phyloP scores from a whole-genome alignment of 352 stramenopile genomes.

The Pythium coloratum region DNA sequence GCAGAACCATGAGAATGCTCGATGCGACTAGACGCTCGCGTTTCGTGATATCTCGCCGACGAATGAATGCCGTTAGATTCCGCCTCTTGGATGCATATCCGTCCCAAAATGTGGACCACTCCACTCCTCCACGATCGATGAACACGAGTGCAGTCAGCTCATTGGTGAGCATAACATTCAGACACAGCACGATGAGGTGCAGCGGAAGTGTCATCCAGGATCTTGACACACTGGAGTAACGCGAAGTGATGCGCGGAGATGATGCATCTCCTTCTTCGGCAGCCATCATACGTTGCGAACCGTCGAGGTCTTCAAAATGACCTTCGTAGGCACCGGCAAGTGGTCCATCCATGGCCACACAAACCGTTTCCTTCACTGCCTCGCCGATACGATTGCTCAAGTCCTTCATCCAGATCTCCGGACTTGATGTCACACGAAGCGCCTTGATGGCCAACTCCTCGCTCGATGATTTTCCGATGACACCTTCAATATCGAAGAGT shows the following conservation, averaged over 20 bases:
- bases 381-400: conserved; percentile 40
- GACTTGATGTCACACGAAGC: conserved; percentile 41
- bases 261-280: not conserved
- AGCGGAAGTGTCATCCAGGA: conserved; percentile 46
- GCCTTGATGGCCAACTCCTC: conserved; percentile 45
- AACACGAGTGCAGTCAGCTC: conserved; percentile 45
- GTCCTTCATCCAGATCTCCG: conserved; percentile 74
- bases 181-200: conserved; percentile 55
- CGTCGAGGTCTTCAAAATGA: conserved; percentile 45
- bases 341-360: conserved; percentile 35
- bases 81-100: conserved; percentile 45
- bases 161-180: conserved; percentile 59
- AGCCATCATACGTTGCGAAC: conserved; percentile 5
- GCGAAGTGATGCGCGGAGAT: not conserved
- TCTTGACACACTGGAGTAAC: conserved; percentile 1
- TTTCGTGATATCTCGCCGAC: conserved; percentile 25
- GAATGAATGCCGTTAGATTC: conserved; percentile 48
- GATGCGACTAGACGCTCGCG: conserved; percentile 41
- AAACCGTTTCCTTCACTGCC: conserved; percentile 38
- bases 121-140: conserved; percentile 35
- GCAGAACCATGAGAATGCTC: conserved; percentile 47
- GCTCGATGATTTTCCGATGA: conserved; percentile 29
- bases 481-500: conserved; percentile 41
- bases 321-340: conserved; percentile 42
- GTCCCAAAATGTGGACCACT: conserved; percentile 53